Conservation (phyloP, 192 early-diverging fungal genomes). For the Entomortierella parvispora region DNA sequence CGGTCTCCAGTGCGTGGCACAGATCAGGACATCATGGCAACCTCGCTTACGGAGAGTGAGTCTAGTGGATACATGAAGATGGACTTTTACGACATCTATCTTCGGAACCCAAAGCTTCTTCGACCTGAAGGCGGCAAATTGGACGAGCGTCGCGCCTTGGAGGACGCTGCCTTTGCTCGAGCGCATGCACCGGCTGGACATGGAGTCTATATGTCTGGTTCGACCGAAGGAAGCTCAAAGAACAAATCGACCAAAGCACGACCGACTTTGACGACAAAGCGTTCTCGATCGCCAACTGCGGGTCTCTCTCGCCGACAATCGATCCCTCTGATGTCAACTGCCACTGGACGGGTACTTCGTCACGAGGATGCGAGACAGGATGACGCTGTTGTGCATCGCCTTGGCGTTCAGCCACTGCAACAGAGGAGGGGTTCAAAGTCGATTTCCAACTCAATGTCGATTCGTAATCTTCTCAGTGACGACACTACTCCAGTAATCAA, state of each 20-base stretch:
- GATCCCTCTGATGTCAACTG: constrained; percentile 23
- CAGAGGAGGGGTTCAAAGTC: background rate
- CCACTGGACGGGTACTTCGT: constrained; percentile 23
- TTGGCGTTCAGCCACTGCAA: constrained; percentile 8
- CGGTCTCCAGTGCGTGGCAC: constrained; percentile 32
- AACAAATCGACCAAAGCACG: too few species aligned
- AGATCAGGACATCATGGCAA: constrained; percentile 28
- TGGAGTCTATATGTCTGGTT: too few species aligned
- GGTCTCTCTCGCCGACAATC: constrained; percentile 21
- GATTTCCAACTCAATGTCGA: constrained; percentile 33
- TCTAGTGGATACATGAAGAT: constrained; percentile 38
- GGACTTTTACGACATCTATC: constrained; percentile 41
- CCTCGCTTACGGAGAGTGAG: constrained; percentile 16
- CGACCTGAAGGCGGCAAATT: constrained; percentile 33
- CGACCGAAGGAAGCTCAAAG: too few species aligned
- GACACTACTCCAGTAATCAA: background rate
- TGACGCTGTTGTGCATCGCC: constrained; percentile 8
- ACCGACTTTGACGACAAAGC: background rate
- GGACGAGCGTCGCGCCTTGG: constrained; percentile 10
- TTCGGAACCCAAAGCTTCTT: constrained; percentile 25
- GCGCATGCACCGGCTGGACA: too few species aligned
- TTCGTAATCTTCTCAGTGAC: constrained; percentile 26
- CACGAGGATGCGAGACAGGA: constrained; percentile 13
- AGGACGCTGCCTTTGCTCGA: too few species aligned
- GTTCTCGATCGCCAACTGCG: background rate